These are phyloP conservation scores for Tetramitus jugosus DNA, from an alignment of 208 protist genomes.

Conservation along the genomic window DNA sequence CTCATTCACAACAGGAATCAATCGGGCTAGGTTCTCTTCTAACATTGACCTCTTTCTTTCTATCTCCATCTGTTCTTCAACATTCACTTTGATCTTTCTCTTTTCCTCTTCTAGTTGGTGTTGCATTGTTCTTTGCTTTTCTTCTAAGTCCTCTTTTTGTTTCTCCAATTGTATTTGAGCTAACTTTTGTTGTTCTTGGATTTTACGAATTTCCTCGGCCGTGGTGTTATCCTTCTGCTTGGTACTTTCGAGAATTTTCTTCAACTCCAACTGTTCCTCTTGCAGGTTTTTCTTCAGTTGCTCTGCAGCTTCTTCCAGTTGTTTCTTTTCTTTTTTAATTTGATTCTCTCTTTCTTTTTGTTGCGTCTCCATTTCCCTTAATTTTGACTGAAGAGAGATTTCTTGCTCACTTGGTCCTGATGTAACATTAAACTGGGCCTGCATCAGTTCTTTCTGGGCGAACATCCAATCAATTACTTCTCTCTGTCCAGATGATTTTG, in stretches of 20 bases:
- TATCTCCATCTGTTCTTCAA: not conserved
- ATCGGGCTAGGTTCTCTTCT: not conserved
- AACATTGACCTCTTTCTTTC: not conserved
- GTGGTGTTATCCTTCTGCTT: not conserved
- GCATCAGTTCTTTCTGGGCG: not conserved
- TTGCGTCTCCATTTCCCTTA: not conserved
- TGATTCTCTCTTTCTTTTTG: not conserved
- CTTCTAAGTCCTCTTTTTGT: not conserved
- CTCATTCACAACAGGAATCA: not conserved
- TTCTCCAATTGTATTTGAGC: not conserved
- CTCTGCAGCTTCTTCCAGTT: not conserved
- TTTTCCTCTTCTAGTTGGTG: not conserved
- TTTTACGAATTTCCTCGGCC: not conserved
- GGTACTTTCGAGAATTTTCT: not conserved
- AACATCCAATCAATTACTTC: not conserved
- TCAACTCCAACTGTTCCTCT: not conserved
- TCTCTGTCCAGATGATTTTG: not conserved
- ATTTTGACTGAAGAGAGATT: not conserved
- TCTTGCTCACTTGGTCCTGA: too few relatives aligned
- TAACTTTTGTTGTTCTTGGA: not conserved
- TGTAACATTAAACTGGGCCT: too few relatives aligned
- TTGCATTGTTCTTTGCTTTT: not conserved
- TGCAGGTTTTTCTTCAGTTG: not conserved
- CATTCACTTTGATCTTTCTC: not conserved
- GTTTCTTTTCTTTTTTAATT: conserved; percentile 11